Percentiles rank a stretch among this genome's conserved stretches.
These are phyloP conservation scores for Phoenix roebelenii DNA, from an alignment of 176 grass and related monocot species.

Conservation along the genomic window DNA sequence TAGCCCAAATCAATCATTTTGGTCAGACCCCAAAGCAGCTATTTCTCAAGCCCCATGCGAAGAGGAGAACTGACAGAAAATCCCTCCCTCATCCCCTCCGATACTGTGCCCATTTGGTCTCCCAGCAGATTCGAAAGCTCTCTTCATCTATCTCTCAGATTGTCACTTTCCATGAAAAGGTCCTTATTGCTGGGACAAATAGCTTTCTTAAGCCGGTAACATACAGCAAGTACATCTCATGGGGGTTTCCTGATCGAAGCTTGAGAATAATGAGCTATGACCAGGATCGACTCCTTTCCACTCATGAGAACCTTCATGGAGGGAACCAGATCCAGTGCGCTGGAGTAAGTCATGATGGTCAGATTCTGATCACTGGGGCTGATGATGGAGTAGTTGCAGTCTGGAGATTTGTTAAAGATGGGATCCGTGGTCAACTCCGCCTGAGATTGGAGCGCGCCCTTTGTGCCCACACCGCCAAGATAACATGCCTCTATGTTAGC, in stretches of 20 bases:
- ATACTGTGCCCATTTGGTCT: conserved; percentile 52
- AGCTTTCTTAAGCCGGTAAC: conserved; percentile 77
- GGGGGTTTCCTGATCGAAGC: conserved; percentile 95
- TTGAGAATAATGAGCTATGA: conserved; percentile 89
- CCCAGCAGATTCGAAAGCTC: conserved; percentile 73
- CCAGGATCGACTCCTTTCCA: conserved; percentile 86
- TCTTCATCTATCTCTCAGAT: conserved; percentile 79
- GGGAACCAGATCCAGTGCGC: conserved; percentile 88
- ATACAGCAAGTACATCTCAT: conserved; percentile 81
- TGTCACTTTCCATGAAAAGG: conserved; percentile 84
- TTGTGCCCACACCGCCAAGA: conserved; percentile 84
- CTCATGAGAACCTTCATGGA: conserved; percentile 94
- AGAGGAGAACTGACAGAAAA: conserved; percentile 82
- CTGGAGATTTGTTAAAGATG: conserved; percentile 91
- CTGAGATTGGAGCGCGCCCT: conserved; percentile 63
- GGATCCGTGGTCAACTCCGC: conserved; percentile 31
- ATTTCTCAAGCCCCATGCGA: conserved; percentile 78
- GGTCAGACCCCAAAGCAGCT: conserved; percentile 98
- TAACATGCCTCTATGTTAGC: conserved; percentile 83
- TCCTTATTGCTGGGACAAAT: conserved; percentile 54
- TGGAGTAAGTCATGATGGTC: conserved; percentile 91
- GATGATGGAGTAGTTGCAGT: conserved; percentile 85
- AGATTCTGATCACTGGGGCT: conserved; percentile 74
- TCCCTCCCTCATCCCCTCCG: conserved; percentile 76
- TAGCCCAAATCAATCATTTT: conserved; percentile 99